These are phyloP conservation scores for Aspergillus viridinutans DNA, from an alignment of 2,329 filamentous ascomycete species.

Conservation along the genomic window DNA sequence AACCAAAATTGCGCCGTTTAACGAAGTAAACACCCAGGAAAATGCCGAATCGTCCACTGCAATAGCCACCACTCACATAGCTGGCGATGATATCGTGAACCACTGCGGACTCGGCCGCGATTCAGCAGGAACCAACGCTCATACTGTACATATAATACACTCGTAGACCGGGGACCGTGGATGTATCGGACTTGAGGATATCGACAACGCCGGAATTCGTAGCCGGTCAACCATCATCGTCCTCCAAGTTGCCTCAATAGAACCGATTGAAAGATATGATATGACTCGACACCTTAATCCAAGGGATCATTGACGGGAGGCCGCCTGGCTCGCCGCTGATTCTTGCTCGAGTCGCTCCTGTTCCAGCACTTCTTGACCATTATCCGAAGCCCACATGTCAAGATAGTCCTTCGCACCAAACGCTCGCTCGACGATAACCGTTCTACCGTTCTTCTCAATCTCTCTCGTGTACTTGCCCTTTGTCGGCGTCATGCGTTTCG, in stretches of 20 bases:
- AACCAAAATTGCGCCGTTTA: conserved; percentile 17
- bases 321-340: conserved; percentile 3
- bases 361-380: conserved; percentile 29
- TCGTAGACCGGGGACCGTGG: background rate
- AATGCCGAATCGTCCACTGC: background rate
- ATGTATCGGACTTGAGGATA: background rate
- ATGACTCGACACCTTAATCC: background rate
- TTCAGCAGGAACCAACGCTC: conserved; percentile 4
- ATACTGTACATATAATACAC: conserved; percentile 29
- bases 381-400: conserved; percentile 36
- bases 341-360: conserved; percentile 18
- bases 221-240: background rate
- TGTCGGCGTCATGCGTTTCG: conserved; percentile 38
- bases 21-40: conserved; percentile 5
- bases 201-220: background rate
- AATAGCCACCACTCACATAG: background rate
- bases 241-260: background rate
- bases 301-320: conserved; percentile 11
- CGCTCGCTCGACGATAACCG: conserved; percentile 24
- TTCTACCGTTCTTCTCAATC: conserved; percentile 24
- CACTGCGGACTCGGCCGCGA: background rate
- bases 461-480: conserved; percentile 30
- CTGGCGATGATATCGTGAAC: background rate
- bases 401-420: conserved; percentile 37
- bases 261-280: background rate